These are phyloP conservation scores for Solanum pinnatisectum DNA, from an alignment of 257 asterid genomes.

Conservation along the genomic window DNA sequence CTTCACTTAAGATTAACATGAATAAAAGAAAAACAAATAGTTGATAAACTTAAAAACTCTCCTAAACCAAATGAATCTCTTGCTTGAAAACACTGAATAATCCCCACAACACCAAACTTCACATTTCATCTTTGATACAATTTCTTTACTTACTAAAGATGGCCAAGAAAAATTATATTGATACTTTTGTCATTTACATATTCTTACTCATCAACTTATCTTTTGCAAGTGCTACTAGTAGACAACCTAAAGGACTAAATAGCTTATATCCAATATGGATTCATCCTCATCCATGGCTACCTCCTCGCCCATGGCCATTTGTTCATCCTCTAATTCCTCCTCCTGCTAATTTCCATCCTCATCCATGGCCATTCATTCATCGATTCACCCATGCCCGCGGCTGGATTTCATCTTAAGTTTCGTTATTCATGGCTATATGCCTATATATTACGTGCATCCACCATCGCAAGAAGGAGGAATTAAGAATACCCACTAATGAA, in stretches of 20 bases:
- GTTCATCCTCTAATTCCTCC: neutral
- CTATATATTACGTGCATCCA: neutral
- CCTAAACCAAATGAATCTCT: neutral
- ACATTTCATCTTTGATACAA: neutral
- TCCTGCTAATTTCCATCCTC: neutral
- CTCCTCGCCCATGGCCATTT: neutral
- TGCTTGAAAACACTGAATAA: neutral
- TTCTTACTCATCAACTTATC: neutral
- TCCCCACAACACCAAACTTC: neutral
- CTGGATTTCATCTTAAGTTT: neutral
- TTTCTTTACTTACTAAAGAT: neutral
- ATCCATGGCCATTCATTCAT: neutral
- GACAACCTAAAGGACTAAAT: neutral
- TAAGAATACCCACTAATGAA: neutral
- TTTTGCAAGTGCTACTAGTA: neutral
- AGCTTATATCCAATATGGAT: neutral
- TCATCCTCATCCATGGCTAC: neutral
- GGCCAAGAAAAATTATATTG: neutral
- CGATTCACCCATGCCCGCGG: neutral
- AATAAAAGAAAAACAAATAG: neutral
- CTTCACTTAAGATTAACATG: neutral
- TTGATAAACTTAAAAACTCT: neutral
- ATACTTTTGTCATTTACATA: neutral
- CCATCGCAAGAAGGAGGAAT: neutral
- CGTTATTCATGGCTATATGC: neutral